Base-by-base conservation (phyloP, 2,329 filamentous ascomycete genomes). In the Apiospora pterosperma region DNA sequence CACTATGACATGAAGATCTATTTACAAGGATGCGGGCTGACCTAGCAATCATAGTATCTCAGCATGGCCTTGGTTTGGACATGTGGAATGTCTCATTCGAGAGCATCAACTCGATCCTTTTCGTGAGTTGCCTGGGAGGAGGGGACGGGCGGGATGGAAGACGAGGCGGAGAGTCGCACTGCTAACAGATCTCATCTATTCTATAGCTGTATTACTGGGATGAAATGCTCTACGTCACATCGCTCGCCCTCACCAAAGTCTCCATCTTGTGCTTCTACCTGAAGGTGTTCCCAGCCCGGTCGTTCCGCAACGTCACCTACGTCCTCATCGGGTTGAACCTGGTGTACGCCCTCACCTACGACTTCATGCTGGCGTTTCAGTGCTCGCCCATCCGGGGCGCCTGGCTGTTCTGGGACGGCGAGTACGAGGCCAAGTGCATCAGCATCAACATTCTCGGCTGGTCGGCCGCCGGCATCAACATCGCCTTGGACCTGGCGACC, bases 11-110 rank as follows among this genome's bases (percentile, higher is more conserved):
- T 31, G 44, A 31, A 3, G 16, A 8, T 52, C 10, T 52, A 52
- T 31, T 31, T 19, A 31, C 25, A 31, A 52, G 44, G 31, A 55
- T n/a, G n/a, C 48, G 12, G 25, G 19, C 48, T 55, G 28, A 55
- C 28, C 28, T n/a, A 55, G 25, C 16, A 34, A 34, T n/a, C 6
- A 55, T 69, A 78, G 79, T 82, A 62, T 72, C 76, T 12, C 63
- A 77, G 11, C 64, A 73, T 48, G 81, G 80, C 2, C 73, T 82
- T 5, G 80, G 81, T 10, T 73, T 71, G 31, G 79, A 83, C 64
- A 78, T 82, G 67, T 83, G 81, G 80, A 78, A 74, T 36, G 71
- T 83, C 5, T 71, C 76, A 1, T 76, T 77, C 38, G 72, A 80
- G n/a, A 70, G 80, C 42, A 77, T 82, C 63, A 81, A 79, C 1